These are phyloP conservation scores for Penicillium sp. DNA, from an alignment of 2,329 filamentous ascomycete species.

Conservation along the genomic window DNA sequence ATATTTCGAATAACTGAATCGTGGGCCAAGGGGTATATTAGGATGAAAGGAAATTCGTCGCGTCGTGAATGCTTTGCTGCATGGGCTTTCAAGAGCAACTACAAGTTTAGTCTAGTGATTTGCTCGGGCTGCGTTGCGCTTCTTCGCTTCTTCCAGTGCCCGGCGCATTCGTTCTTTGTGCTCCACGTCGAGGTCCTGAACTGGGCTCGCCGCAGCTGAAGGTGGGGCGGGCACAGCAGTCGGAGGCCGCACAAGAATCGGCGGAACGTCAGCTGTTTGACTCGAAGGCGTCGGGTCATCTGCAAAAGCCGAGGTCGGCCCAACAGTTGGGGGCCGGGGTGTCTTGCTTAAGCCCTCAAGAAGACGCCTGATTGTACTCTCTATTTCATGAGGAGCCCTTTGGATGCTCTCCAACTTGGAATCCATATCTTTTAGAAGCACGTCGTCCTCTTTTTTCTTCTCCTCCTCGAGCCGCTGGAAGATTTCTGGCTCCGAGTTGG, in stretches of 20 bases:
- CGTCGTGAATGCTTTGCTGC: conserved; percentile 9
- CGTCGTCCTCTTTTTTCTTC: conserved; percentile 50
- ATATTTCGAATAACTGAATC: background rate
- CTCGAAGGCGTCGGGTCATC: conserved; percentile 3
- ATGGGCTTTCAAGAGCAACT: background rate
- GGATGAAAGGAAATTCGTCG: conserved; percentile 19
- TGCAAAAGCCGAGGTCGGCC: conserved; percentile 8
- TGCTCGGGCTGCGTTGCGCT: conserved; percentile 47
- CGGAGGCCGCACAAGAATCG: conserved; percentile 29
- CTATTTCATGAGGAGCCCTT: conserved; percentile 38
- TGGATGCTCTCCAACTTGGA: conserved; percentile 44
- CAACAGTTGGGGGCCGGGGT: conserved; percentile 25
- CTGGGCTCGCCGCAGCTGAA: conserved; percentile 3
- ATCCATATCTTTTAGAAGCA: conserved; percentile 43
- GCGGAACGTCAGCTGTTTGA: conserved; percentile 15
- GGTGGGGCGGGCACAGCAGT: conserved; percentile 15
- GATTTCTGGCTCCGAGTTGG: conserved; percentile 42
- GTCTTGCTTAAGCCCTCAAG: conserved; percentile 35
- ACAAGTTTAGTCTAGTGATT: conserved; percentile 9
- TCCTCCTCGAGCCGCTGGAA: conserved; percentile 46
- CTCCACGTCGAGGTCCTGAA: conserved; percentile 35
- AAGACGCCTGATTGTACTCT: conserved; percentile 38
- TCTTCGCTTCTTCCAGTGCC: conserved; percentile 55
- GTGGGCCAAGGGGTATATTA: conserved; percentile 8
- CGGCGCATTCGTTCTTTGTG: conserved; percentile 49